phyloP scores from a whole-genome alignment of 2,329 filamentous ascomycete species.

The Sordariomycetes sp. region DNA sequence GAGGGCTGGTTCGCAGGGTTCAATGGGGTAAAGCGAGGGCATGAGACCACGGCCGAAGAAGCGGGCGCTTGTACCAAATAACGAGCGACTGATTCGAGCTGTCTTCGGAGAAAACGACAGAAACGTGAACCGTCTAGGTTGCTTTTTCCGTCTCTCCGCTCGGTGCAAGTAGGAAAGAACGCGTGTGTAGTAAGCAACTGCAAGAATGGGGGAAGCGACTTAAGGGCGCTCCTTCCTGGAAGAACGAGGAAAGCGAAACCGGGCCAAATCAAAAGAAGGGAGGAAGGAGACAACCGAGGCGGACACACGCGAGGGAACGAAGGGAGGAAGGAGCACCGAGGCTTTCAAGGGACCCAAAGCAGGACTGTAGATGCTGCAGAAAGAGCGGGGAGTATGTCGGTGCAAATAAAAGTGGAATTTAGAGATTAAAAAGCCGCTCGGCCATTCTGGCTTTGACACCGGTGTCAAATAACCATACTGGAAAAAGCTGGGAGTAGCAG shows the following conservation, averaged over 20 bases:
- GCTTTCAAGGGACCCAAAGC: neutral
- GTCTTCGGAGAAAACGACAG: neutral
- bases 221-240: constrained; percentile 1
- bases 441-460: constrained; percentile 4
- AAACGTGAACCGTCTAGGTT: neutral
- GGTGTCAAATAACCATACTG: constrained; percentile 4
- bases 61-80: neutral
- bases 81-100: neutral
- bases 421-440: constrained; percentile 4
- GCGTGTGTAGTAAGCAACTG: neutral
- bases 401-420: constrained; percentile 1
- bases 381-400: neutral
- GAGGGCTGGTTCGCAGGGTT: neutral
- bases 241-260: neutral
- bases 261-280: neutral
- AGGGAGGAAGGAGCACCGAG: neutral
- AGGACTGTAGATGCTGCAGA: constrained; percentile 1
- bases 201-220: constrained; percentile 3
- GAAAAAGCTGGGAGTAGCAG: constrained; percentile 3
- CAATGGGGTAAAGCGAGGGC: neutral
- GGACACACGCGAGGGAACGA: neutral
- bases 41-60: neutral
- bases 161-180: neutral
- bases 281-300: neutral
- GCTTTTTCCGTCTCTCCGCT: neutral